A percentile compares a stretch with the other conserved stretches of the same genome.
These are phyloP conservation scores for Solanum hybrid DNA, from an alignment of 305 asterid genomes.

Conservation along the genomic window DNA sequence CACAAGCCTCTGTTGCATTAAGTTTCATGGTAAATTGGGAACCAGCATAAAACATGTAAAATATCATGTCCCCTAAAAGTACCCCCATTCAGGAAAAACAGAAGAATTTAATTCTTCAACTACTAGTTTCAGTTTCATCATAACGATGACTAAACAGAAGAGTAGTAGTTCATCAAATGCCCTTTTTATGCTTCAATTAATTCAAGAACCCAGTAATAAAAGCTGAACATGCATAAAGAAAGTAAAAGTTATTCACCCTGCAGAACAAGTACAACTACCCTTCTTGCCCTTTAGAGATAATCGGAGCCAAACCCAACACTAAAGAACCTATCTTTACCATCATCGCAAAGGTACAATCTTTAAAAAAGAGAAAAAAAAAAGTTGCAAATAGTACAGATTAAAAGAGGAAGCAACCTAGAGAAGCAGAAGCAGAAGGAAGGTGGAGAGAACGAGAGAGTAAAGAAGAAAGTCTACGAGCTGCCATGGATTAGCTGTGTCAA, in stretches of 20 bases:
- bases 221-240: background rate
- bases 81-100: background rate
- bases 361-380: background rate
- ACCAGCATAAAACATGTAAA: background rate
- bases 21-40: background rate
- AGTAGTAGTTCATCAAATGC: background rate
- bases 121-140: background rate
- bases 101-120: background rate
- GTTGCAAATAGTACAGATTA: background rate
- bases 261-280: background rate
- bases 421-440: conserved; percentile 24
- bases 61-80: background rate
- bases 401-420: conserved; percentile 27
- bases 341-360: background rate
- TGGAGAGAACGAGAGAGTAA: conserved; percentile 31
- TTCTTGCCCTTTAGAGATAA: background rate
- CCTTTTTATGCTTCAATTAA: background rate
- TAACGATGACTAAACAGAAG: background rate
- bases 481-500: conserved; percentile 19
- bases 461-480: conserved; percentile 38
- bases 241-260: background rate
- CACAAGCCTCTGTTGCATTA: background rate
- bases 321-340: background rate
- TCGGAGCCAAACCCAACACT: background rate
- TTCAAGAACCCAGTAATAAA: background rate